phyloP scores from a whole-genome alignment of 2,329 filamentous ascomycete species.

The Colletotrichum godetiae region DNA sequence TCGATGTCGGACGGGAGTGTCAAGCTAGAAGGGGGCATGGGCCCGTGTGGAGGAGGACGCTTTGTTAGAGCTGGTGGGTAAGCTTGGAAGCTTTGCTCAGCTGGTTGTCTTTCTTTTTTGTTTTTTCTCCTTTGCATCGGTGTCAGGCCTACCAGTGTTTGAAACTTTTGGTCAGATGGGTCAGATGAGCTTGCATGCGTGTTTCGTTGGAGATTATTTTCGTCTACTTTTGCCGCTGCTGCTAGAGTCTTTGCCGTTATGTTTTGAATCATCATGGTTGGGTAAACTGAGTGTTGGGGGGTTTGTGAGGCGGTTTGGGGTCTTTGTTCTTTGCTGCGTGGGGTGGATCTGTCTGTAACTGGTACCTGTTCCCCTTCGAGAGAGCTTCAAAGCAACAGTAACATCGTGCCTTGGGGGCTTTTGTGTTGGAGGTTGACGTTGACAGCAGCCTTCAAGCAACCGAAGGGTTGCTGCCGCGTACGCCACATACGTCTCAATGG shows the following conservation, averaged over 20 bases:
- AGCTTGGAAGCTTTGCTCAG: background rate
- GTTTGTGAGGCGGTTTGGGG: background rate
- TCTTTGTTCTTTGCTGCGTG: background rate
- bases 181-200: slow-evolving; percentile 5
- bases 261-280: background rate
- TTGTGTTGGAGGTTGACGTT: background rate
- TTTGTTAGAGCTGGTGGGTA: background rate
- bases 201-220: slow-evolving; percentile 17
- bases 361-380: background rate
- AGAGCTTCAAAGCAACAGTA: background rate
- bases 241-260: background rate
- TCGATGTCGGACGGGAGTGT: background rate
- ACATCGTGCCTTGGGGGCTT: background rate
- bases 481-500: background rate
- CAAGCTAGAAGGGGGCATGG: background rate
- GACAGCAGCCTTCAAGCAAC: background rate
- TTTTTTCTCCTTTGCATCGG: background rate
- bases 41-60: slow-evolving; percentile 21
- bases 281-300: background rate
- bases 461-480: slow-evolving; percentile 26
- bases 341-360: background rate
- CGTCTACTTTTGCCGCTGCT: background rate
- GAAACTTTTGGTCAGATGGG: slow-evolving; percentile 26
- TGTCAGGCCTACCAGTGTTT: background rate
- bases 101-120: background rate